phyloP scores from a whole-genome alignment of 371 early-diverging fungal genomes.

The Fennellomyces sp. region DNA sequence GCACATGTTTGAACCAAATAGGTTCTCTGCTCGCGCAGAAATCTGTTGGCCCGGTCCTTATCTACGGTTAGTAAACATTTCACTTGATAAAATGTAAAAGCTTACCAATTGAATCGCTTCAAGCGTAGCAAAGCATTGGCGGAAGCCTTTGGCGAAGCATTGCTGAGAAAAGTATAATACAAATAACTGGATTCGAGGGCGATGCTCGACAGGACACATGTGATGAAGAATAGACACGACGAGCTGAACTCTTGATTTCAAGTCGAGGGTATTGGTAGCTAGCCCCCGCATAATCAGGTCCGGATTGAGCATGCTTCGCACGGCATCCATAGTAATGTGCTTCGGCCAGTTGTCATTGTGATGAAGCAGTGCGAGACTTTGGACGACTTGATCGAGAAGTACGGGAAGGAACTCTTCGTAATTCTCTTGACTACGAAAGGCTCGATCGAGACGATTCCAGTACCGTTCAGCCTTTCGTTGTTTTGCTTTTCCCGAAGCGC shows the following conservation, averaged over 20 bases:
- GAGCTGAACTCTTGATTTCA: conserved; percentile 52
- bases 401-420: conserved; percentile 16
- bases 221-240: conserved; percentile 62
- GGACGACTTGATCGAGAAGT: conserved; percentile 59
- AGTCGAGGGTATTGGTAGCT: conserved; percentile 44
- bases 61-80: too few species aligned
- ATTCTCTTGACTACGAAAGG: conserved; percentile 8
- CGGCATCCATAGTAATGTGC: conserved; percentile 12
- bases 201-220: conserved; percentile 42
- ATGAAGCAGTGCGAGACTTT: conserved; percentile 62
- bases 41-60: conserved; percentile 33
- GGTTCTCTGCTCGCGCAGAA: conserved; percentile 24
- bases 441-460: conserved; percentile 59
- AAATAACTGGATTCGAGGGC: conserved; percentile 19
- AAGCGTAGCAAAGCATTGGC: conserved; percentile 65
- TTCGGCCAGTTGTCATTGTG: conserved; percentile 21
- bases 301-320: conserved; percentile 30
- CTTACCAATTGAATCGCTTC: conserved; percentile 79
- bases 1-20: conserved; percentile 23
- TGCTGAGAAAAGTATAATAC: conserved; percentile 23
- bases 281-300: conserved; percentile 49
- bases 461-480: conserved; percentile 48
- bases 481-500: conserved; percentile 56
- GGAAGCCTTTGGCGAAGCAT: conserved; percentile 55
- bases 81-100: too few species aligned